These are phyloP conservation scores for Salvia sclarea DNA, from an alignment of 305 asterid species.

Conservation along the genomic window DNA sequence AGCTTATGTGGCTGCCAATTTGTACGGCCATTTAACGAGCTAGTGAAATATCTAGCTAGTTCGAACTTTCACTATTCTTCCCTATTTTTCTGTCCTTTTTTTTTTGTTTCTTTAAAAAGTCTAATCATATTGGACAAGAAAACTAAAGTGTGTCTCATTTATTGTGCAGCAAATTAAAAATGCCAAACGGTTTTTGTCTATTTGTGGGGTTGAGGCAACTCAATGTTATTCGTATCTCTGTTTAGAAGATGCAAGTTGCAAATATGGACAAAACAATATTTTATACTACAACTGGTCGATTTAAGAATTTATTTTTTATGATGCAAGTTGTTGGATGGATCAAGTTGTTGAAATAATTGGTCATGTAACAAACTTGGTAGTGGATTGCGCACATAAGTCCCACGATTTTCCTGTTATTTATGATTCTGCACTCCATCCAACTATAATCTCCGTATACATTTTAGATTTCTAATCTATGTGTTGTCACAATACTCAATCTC, in stretches of 20 bases:
- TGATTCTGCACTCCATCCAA: background rate
- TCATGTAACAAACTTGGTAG: constrained; percentile 5
- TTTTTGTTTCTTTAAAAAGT: too few relatives aligned
- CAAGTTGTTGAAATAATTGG: constrained; percentile 28
- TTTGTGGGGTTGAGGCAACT: constrained; percentile 9
- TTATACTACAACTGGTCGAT: constrained; percentile 8
- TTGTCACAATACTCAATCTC: too few relatives aligned
- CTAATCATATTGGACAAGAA: background rate
- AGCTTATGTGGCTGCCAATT: too few relatives aligned
- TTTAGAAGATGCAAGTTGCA: constrained; percentile 34
- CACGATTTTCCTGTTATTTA: background rate
- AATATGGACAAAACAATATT: constrained; percentile 14
- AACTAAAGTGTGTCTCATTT: constrained; percentile 3
- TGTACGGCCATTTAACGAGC: too few relatives aligned
- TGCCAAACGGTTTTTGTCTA: constrained; percentile 16
- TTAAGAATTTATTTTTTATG: background rate
- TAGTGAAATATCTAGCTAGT: too few relatives aligned
- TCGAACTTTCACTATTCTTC: too few relatives aligned
- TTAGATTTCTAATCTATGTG: too few relatives aligned
- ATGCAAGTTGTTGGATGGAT: constrained; percentile 21
- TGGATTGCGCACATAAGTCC: constrained; percentile 32
- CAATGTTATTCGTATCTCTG: constrained; percentile 18
- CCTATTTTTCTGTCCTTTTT: too few relatives aligned
- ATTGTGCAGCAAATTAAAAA: constrained; percentile 7
- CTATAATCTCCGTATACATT: background rate